phyloP scores from a whole-genome alignment of 2,329 filamentous ascomycete species.

The Claviceps pazoutovae region DNA sequence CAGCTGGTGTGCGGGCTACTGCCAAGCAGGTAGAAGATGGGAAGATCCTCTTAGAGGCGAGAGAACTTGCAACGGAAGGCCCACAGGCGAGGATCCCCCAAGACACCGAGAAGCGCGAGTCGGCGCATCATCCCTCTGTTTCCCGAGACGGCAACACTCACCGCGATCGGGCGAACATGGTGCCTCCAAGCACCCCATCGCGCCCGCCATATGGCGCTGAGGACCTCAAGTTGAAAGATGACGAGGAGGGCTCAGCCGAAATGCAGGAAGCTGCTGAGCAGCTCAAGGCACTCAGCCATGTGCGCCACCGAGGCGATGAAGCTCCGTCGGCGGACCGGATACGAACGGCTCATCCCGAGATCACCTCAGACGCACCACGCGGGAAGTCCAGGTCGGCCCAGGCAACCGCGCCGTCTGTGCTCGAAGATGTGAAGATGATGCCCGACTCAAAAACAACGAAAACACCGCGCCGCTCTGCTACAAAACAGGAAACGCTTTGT shows the following conservation, averaged over 20 bases:
- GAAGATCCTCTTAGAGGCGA: conserved; percentile 39
- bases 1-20: conserved; percentile 28
- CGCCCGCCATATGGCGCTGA: conserved; percentile 8
- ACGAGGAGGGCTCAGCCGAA: conserved; percentile 47
- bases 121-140: conserved; percentile 11
- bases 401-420: conserved; percentile 12
- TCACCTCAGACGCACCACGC: conserved; percentile 18
- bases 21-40: conserved; percentile 43
- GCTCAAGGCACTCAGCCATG: conserved; percentile 50
- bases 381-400: conserved; percentile 13
- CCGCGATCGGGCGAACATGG: conserved; percentile 13
- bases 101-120: conserved; percentile 16
- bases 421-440: conserved; percentile 12
- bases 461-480: conserved; percentile 30
- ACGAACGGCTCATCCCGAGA: conserved; percentile 26
- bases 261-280: conserved; percentile 57
- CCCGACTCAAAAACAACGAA: conserved; percentile 23
- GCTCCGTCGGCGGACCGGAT: conserved; percentile 15
- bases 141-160: conserved; percentile 12
- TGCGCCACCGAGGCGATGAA: conserved; percentile 41
- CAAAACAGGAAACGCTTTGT: conserved; percentile 49
- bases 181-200: conserved; percentile 16
- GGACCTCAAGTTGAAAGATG: conserved; percentile 20
- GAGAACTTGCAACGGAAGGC: conserved; percentile 27
- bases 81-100: conserved; percentile 16